phyloP scores from a whole-genome alignment of 2,329 filamentous ascomycete species.

The Ophiostoma ulmi region DNA sequence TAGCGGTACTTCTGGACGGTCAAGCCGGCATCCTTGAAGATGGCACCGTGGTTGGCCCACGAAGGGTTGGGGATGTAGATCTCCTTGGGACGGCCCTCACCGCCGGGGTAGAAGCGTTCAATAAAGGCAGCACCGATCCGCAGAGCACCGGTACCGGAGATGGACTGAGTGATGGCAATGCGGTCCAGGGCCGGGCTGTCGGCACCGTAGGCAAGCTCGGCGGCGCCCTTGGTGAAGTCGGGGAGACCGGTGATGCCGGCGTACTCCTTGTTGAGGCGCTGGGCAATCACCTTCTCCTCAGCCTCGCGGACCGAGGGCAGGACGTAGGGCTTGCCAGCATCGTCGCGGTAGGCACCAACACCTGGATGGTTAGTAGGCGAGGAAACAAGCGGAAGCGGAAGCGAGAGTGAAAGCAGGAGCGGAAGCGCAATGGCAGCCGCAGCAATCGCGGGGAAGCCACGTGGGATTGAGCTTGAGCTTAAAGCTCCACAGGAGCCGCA shows the following conservation, averaged over 20 bases:
- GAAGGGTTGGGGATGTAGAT: constrained; percentile 95
- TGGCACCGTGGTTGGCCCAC: constrained; percentile 96
- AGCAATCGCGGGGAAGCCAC: constrained; percentile 15
- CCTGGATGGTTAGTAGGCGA: constrained; percentile 43
- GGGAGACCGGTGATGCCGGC: constrained; percentile 95
- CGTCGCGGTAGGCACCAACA: constrained; percentile 96
- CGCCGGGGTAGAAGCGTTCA: constrained; percentile 80
- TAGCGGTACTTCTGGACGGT: constrained; percentile 94
- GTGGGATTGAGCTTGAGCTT: constrained; percentile 13
- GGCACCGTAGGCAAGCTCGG: constrained; percentile 78
- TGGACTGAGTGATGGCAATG: constrained; percentile 91
- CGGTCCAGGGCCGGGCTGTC: constrained; percentile 72
- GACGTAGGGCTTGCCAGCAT: constrained; percentile 96
- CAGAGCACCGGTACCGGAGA: constrained; percentile 94
- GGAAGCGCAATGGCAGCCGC: background rate
- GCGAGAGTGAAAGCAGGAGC: background rate
- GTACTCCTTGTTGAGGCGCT: constrained; percentile 90
- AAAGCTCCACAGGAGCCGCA: constrained; percentile 1
- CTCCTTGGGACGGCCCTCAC: constrained; percentile 57
- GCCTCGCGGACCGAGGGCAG: constrained; percentile 87
- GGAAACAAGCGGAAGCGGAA: constrained; percentile 13
- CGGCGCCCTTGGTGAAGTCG: constrained; percentile 87
- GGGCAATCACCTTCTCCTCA: constrained; percentile 76
- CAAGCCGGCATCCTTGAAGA: constrained; percentile 90
- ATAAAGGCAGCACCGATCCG: constrained; percentile 94